Evolutionary conservation across 2,329 filamentous ascomycete genomes (phyloP).

Genomic region (Aspergillus tubingensis): DNA sequence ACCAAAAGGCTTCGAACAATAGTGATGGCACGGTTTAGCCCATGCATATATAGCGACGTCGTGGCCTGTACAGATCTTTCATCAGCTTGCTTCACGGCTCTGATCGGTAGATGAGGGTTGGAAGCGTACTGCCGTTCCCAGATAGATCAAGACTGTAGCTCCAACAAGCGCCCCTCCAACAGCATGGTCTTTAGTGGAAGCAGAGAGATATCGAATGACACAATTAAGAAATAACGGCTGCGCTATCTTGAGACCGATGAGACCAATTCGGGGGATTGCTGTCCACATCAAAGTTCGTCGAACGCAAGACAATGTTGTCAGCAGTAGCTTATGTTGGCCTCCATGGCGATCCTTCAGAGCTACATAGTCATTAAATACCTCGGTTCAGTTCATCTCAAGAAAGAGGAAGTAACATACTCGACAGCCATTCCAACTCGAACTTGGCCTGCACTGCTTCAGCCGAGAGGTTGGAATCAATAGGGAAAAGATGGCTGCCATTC

Average conservation of each 20-base stretch:
- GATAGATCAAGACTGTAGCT: background rate
- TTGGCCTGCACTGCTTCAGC: background rate
- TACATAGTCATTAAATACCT: too few species aligned
- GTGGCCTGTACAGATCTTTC: background rate
- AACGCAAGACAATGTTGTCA: background rate
- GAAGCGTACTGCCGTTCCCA: background rate
- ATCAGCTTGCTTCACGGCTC: background rate
- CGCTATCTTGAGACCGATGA: background rate
- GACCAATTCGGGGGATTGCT: background rate
- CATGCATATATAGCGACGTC: background rate
- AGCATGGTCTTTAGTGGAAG: background rate
- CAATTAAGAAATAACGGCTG: background rate
- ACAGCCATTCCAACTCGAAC: background rate
- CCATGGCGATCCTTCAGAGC: background rate
- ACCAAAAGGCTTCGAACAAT: background rate
- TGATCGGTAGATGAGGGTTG: background rate
- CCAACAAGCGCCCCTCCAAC: background rate
- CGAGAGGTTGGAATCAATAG: background rate
- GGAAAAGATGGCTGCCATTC: background rate
- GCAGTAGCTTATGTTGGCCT: background rate
- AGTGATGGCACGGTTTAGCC: background rate
- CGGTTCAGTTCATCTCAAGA: too few species aligned
- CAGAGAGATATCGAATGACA: background rate
- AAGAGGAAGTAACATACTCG: background rate
- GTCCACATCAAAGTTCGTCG: background rate